These are phyloP conservation scores for Martiniozyma asiatica DNA, from an alignment of 1,139 yeast genomes.

Conservation along the genomic window DNA sequence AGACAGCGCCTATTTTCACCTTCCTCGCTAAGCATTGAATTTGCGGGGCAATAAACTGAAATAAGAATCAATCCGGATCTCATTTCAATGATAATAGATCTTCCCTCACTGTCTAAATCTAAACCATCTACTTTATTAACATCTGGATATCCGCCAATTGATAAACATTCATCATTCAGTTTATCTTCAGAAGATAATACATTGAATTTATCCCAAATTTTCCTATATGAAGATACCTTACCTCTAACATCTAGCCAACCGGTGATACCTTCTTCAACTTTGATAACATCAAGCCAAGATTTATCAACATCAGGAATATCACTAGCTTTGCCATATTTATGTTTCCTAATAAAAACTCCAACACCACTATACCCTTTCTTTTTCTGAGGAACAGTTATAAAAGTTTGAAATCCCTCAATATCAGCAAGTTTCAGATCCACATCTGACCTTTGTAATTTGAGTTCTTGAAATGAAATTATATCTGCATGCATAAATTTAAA, in stretches of 20 bases:
- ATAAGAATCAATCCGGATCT: conserved; percentile 52
- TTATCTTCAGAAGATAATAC: too few species aligned
- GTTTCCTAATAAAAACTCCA: conserved; percentile 61
- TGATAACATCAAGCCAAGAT: conserved; percentile 36
- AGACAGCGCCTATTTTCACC: conserved; percentile 51
- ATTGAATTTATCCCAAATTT: conserved; percentile 9
- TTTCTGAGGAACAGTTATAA: conserved; percentile 51
- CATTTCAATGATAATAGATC: conserved; percentile 66
- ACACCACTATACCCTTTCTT: conserved; percentile 90
- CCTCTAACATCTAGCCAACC: conserved; percentile 37
- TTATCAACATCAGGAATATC: conserved; percentile 28
- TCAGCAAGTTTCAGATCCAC: conserved; percentile 37
- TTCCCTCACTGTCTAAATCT: conserved; percentile 69
- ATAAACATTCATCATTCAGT: conserved; percentile 6
- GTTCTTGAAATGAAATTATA: conserved; percentile 72
- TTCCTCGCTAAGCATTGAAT: conserved; percentile 58
- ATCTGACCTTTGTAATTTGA: conserved; percentile 42
- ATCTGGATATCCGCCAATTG: conserved; percentile 67
- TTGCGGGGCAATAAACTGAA: conserved; percentile 87
- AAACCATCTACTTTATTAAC: conserved; percentile 27
- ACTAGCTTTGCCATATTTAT: too few species aligned
- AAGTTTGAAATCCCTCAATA: conserved; percentile 47
- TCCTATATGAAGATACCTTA: conserved; percentile 15
- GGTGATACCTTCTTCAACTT: conserved; percentile 87
- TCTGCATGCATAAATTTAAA: conserved; percentile 57